Evolutionary conservation across 805 yeast species (phyloP), one percentile per base, ranked within the genome.

Genomic region (Metschnikowia proteae): DNA sequence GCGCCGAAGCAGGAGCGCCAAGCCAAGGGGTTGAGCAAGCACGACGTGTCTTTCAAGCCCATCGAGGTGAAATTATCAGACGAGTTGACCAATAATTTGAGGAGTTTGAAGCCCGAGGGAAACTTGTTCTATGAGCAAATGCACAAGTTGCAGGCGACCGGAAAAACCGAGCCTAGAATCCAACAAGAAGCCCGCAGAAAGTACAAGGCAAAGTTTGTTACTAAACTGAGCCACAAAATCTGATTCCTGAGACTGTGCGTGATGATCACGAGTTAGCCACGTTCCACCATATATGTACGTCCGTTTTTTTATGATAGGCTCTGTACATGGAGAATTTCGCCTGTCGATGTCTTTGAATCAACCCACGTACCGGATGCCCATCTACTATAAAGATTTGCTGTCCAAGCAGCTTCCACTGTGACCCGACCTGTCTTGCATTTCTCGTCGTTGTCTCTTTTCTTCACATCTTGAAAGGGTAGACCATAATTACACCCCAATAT

Each of bases 181-280:
- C 88, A 85, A 9, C 82, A 80, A 49, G 76, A 75, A 56, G 81
- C 80, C 65, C 80, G 74, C 65, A 80, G 85, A 63, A 84, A 80
- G 64, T 85, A 84, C 61, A 76, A 82, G 57, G 84, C 78, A 50
- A 88, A 86, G 74, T 69, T 86, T 53, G 86, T 96, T 29, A 97
- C 92, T 67, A 92, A 91, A 70, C 89, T 96, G 95, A 79, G 91
- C 31, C 88, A 86, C 71, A 92, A 92, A 72, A 96, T 92, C 69
- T 88, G 29, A 37, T 37, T 28, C 3, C 6, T 6, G 8, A 6
- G 9, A 6, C 28, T 11, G 39, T 36, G 30, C 30, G 2, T 28
- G 9, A 6, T 28, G 30, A 28, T 28, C 30, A 28, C 9, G 17
- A 17, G 17, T 28, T 28, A 28, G 9, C 9, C 6, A 28, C 30